These are phyloP conservation scores for Achaetomiella virescens DNA, from an alignment of 495 filamentous ascomycete species.

Conservation along the genomic window DNA sequence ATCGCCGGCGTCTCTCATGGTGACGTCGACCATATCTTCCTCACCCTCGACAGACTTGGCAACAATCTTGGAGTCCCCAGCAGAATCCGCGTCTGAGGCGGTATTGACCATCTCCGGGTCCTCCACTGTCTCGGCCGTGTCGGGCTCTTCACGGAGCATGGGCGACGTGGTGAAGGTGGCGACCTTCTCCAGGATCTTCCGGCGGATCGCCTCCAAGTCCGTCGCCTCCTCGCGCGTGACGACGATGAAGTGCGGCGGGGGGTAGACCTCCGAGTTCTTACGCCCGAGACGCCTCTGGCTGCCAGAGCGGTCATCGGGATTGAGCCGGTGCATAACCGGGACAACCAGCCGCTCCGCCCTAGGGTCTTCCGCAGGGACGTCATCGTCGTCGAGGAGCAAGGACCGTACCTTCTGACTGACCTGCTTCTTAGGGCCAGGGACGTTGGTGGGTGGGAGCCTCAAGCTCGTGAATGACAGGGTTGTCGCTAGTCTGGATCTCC, in stretches of 20 bases:
- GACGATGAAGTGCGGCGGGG: conserved; percentile 47
- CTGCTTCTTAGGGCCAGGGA: conserved; percentile 39
- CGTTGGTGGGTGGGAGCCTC: conserved; percentile 75
- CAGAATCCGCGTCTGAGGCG: conserved; percentile 66
- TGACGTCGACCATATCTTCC: conserved; percentile 85
- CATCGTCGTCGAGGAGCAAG: conserved; percentile 45
- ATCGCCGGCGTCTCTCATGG: conserved; percentile 60
- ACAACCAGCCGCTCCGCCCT: conserved; percentile 67
- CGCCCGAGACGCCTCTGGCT: conserved; percentile 8
- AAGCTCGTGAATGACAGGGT: conserved; percentile 70
- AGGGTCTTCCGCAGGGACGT: conserved; percentile 59
- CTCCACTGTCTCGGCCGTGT: conserved; percentile 44
- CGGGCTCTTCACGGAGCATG: conserved; percentile 43
- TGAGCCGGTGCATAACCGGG: conserved; percentile 64
- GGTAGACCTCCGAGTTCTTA: conserved; percentile 22
- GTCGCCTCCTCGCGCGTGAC: conserved; percentile 46
- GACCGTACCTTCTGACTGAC: conserved; percentile 39
- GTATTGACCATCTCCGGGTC: conserved; percentile 68
- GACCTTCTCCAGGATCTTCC: conserved; percentile 45
- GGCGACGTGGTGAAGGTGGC: conserved; percentile 39
- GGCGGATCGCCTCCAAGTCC: conserved; percentile 43
- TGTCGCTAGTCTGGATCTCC: conserved; percentile 57
- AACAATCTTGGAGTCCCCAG: conserved; percentile 62
- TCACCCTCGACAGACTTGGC: conserved; percentile 78
- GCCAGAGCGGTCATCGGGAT: conserved; percentile 10